Conservation (phyloP, 192 early-diverging fungal genomes). For the Obelidium mucronatum region DNA sequence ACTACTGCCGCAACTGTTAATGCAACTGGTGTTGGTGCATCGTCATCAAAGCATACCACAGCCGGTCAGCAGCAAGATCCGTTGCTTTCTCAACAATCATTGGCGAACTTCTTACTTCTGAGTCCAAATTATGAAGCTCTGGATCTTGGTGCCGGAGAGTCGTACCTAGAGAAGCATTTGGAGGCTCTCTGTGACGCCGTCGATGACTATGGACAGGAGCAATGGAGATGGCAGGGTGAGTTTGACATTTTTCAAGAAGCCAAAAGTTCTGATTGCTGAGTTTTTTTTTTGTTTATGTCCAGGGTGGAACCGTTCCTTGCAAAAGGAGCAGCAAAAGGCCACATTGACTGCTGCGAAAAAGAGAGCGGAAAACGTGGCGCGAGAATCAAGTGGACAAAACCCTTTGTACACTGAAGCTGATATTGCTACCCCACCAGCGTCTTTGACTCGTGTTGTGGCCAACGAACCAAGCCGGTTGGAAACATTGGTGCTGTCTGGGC, state of each 20-base stretch:
- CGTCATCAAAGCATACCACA: neutral
- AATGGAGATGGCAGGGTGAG: conserved; percentile 85
- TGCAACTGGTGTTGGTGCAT: conserved; percentile 20
- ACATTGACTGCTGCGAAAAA: conserved; percentile 64
- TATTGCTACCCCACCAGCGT: conserved; percentile 62
- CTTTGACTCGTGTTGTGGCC: conserved; percentile 69
- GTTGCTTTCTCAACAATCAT: neutral
- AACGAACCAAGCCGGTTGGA: conserved; percentile 93
- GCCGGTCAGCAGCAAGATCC: conserved; percentile 20
- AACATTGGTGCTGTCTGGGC: conserved; percentile 85
- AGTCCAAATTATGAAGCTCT: conserved; percentile 68
- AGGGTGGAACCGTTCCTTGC: conserved; percentile 87
- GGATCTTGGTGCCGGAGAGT: conserved; percentile 81
- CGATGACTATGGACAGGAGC: conserved; percentile 91
- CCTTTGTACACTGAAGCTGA: conserved; percentile 80
- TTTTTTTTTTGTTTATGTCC: conserved; percentile 3
- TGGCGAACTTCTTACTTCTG: neutral
- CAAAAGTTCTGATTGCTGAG: too few relatives aligned
- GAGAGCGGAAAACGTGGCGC: conserved; percentile 78
- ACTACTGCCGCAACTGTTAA: conserved; percentile 41
- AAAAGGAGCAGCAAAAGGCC: conserved; percentile 85
- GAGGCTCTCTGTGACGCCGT: conserved; percentile 82
- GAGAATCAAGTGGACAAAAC: conserved; percentile 68
- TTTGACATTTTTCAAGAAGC: too few relatives aligned
- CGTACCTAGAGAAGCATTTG: conserved; percentile 86